A percentile compares a stretch with the other conserved stretches of the same genome.
These are phyloP conservation scores for Jamesozyma jinghongensis DNA, from an alignment of 805 yeast genomes.

Conservation along the genomic window DNA sequence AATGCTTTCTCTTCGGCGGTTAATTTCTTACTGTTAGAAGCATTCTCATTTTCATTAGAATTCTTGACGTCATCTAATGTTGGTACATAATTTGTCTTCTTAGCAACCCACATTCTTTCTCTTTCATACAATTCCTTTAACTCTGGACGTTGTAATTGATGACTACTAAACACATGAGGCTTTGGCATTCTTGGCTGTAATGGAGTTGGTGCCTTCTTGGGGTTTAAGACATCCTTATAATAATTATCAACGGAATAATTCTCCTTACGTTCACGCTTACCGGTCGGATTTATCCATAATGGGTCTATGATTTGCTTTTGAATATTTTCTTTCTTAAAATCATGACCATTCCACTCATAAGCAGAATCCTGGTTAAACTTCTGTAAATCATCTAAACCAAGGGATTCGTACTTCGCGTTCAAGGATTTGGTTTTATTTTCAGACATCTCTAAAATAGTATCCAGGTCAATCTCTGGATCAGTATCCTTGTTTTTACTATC, in stretches of 20 bases:
- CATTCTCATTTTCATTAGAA: no score
- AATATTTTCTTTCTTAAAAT: constrained; percentile 57
- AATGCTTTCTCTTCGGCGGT: constrained; percentile 29
- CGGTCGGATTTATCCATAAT: constrained; percentile 72
- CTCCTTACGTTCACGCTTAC: constrained; percentile 62
- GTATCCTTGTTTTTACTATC: constrained; percentile 19
- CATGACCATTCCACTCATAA: constrained; percentile 83
- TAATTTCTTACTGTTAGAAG: no score
- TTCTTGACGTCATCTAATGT: constrained; percentile 43
- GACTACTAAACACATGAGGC: constrained; percentile 75
- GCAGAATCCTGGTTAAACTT: constrained; percentile 67
- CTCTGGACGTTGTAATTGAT: constrained; percentile 77
- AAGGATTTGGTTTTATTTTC: constrained; percentile 56
- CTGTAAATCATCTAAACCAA: constrained; percentile 71
- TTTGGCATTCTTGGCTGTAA: constrained; percentile 79
- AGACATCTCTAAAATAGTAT: constrained; percentile 48
- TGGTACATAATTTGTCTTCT: constrained; percentile 61
- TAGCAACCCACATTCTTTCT: constrained; percentile 71
- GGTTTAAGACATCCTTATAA: constrained; percentile 70
- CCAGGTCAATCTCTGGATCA: constrained; percentile 47
- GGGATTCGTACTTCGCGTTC: constrained; percentile 51
- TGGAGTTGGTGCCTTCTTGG: constrained; percentile 39
- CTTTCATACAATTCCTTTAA: constrained; percentile 67
- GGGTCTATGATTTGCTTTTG: constrained; percentile 43
- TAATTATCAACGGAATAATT: constrained; percentile 84